Evolutionary conservation across 2,329 filamentous ascomycete genomes (phyloP).

Genomic region (Botrytis fabae): DNA sequence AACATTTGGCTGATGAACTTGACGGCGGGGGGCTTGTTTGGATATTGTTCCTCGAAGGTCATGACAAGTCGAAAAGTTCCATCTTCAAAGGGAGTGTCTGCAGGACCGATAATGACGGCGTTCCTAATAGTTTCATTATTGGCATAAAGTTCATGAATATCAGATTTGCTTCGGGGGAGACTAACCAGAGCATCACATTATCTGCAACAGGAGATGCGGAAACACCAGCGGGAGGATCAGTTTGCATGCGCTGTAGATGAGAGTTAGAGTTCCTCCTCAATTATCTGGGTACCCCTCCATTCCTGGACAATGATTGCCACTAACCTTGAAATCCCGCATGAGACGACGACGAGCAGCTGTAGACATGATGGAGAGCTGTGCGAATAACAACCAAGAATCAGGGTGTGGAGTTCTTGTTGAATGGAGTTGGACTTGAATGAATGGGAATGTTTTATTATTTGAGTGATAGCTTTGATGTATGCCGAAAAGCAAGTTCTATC

Average conservation of each 20-base stretch:
- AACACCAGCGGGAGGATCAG: slow-evolving; percentile 93
- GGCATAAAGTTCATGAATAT: slow-evolving; percentile 5
- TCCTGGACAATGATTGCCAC: slow-evolving; percentile 38
- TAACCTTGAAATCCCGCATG: slow-evolving; percentile 99
- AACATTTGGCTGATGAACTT: slow-evolving; percentile 99
- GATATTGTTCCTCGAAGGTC: slow-evolving; percentile 99
- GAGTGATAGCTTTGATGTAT: background rate
- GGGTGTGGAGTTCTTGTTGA: slow-evolving; percentile 4
- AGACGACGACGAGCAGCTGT: slow-evolving; percentile 92
- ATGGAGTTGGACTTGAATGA: slow-evolving; percentile 8
- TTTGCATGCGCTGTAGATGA: slow-evolving; percentile 84
- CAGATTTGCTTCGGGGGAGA: slow-evolving; percentile 7
- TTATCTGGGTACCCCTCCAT: slow-evolving; percentile 20
- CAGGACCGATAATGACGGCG: slow-evolving; percentile 94
- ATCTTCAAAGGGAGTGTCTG: slow-evolving; percentile 97
- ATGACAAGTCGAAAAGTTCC: slow-evolving; percentile 97
- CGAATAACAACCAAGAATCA: background rate
- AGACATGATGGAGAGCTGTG: slow-evolving; percentile 61
- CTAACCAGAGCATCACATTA: slow-evolving; percentile 94
- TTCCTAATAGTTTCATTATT: slow-evolving; percentile 64
- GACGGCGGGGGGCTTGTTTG: slow-evolving; percentile 95
- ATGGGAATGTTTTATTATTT: background rate
- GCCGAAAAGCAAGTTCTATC: slow-evolving; percentile 3
- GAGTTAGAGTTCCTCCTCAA: slow-evolving; percentile 28
- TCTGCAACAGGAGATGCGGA: slow-evolving; percentile 94